Percentiles rank a stretch among this genome's conserved stretches.
phyloP scores from a whole-genome alignment of 2,329 filamentous ascomycete species.

The Teratosphaeria gauchensis region DNA sequence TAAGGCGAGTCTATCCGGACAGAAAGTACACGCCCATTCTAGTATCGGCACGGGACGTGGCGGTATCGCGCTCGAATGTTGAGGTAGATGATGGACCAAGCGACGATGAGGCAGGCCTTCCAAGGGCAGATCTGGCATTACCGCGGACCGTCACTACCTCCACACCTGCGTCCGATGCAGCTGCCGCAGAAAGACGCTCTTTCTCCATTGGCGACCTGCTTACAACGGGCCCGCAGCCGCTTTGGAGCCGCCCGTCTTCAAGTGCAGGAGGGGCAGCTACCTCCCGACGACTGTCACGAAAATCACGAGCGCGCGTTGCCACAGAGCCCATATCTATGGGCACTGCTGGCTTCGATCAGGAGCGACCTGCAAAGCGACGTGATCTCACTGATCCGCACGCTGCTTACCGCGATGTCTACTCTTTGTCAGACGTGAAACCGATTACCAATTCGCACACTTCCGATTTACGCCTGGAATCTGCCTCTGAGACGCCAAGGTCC shows the following conservation, averaged over 20 bases:
- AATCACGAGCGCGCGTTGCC: conserved; percentile 13
- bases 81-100: conserved; percentile 19
- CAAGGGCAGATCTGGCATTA: conserved; percentile 6
- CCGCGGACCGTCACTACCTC: conserved; percentile 18
- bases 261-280: conserved; percentile 23
- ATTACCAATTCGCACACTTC: conserved; percentile 4
- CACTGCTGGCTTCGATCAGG: conserved; percentile 25
- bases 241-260: conserved; percentile 29
- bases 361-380: conserved; percentile 28
- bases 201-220: conserved; percentile 42
- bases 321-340: conserved; percentile 30
- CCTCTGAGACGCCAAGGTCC: conserved; percentile 9
- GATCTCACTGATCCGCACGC: conserved; percentile 22
- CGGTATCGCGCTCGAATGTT: conserved; percentile 10
- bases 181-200: conserved; percentile 33
- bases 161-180: conserved; percentile 14
- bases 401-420: conserved; percentile 17
- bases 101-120: conserved; percentile 7
- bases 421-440: conserved; percentile 13
- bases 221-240: conserved; percentile 25
- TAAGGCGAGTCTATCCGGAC: conserved; percentile 27
- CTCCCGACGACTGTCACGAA: conserved; percentile 19
- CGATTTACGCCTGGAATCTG: conserved; percentile 17
- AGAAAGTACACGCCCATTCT: conserved; percentile 25
- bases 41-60: conserved; percentile 20